Conservation (phyloP, 192 early-diverging fungal genomes). For the Tieghemiomyces parasiticus region DNA sequence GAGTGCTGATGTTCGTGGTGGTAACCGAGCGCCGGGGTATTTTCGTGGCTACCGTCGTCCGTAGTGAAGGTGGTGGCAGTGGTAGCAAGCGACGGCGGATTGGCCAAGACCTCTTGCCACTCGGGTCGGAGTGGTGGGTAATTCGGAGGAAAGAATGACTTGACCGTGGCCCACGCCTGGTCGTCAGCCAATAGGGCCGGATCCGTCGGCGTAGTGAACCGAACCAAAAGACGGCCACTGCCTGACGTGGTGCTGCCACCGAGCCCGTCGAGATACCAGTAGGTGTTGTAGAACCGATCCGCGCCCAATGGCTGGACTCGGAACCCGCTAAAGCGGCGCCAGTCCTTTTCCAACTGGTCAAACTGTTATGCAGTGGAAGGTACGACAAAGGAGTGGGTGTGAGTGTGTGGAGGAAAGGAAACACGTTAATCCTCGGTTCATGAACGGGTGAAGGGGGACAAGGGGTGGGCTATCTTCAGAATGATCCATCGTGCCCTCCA, state of each 20-base stretch:
- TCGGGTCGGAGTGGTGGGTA: neutral
- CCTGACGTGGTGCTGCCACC: constrained; percentile 36
- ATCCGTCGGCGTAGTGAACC: constrained; percentile 32
- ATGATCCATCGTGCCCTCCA: no score
- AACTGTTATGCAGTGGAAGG: no score
- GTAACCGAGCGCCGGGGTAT: no score
- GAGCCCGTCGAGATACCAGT: constrained; percentile 82
- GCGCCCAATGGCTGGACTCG: constrained; percentile 58
- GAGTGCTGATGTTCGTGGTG: no score
- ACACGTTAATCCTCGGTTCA: no score
- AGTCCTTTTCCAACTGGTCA: constrained; percentile 56
- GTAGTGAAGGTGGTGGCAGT: neutral
- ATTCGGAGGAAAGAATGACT: neutral
- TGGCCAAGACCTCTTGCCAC: neutral
- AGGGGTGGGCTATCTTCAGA: no score
- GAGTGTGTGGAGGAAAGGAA: no score
- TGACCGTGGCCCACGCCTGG: constrained; percentile 14
- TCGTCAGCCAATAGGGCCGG: neutral
- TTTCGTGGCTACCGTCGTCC: neutral
- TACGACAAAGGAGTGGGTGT: no score
- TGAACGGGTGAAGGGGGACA: no score
- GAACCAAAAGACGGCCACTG: constrained; percentile 43
- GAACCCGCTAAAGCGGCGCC: constrained; percentile 41
- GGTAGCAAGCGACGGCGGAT: neutral
- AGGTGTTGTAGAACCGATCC: constrained; percentile 76